Conservation (phyloP, 768 basidiomycete species). For the Mycena venus region DNA sequence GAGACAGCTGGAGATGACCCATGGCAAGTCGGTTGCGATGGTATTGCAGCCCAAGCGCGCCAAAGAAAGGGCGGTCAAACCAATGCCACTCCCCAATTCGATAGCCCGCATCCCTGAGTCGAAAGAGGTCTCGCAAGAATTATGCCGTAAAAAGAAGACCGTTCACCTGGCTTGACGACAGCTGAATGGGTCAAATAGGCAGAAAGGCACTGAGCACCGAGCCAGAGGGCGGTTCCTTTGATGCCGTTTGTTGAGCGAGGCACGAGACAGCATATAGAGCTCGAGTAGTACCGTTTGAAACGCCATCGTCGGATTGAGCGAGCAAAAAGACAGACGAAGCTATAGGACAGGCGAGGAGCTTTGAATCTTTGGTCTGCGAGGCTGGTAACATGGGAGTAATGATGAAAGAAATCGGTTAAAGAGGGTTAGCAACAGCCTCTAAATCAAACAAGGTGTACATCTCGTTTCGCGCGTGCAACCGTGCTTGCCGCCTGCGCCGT, state of each 20-base stretch:
- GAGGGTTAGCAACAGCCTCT: too few relatives aligned
- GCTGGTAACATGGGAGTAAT: constrained; percentile 59
- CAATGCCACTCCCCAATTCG: constrained; percentile 89
- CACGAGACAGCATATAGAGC: not conserved
- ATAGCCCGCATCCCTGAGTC: constrained; percentile 59
- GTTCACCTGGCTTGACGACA: constrained; percentile 16
- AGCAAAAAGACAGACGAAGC: constrained; percentile 56
- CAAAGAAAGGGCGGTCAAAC: constrained; percentile 60
- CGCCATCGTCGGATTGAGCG: constrained; percentile 70
- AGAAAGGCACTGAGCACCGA: constrained; percentile 83
- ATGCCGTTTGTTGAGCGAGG: too few relatives aligned
- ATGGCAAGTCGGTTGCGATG: constrained; percentile 79
- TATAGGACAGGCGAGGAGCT: constrained; percentile 61
- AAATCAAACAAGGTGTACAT: constrained; percentile 32
- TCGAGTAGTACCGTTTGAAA: constrained; percentile 75
- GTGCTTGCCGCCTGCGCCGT: not conserved
- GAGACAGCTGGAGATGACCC: constrained; percentile 76
- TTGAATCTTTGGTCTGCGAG: constrained; percentile 74
- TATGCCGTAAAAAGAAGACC: too few relatives aligned
- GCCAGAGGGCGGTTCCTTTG: constrained; percentile 85
- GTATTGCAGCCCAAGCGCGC: constrained; percentile 74
- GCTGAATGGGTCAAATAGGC: constrained; percentile 63
- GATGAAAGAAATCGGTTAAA: too few relatives aligned
- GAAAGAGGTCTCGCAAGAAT: not conserved
- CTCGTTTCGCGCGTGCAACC: constrained; percentile 1